Evolutionary conservation across 495 filamentous ascomycete species (phyloP), one percentile per base, ranked within the genome.

Genomic region (Aspergillus leporis): DNA sequence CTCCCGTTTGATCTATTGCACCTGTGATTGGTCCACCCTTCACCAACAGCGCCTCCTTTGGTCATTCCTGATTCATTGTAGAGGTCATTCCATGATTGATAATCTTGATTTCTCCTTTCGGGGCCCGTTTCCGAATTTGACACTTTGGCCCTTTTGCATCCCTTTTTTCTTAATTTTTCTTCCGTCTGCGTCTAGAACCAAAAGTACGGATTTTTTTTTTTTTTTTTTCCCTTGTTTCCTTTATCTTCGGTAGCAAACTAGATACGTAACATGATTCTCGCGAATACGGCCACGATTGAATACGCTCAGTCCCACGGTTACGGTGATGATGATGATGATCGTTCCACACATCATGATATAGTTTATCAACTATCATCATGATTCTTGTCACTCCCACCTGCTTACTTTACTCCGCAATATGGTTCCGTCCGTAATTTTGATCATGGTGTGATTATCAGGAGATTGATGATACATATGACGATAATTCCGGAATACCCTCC

Each of bases 1-100:
- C 43, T n/a, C 43, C 60, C 53, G 58, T 61, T 64, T 61, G 60
- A 66, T 62, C 63, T 62, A 62, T 60, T 43, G 58, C n/a, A 3
- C 28, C 2, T 30, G 30, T 64, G 49, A 64, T 64, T 64, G 61
- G 61, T 1, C 16, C 30, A 14, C 8, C 0, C 7, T 31, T 53
- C 7, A 18, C 32, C 8, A 38, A 25, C 51, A 23, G 19, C 32
- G 51, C 34, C 51, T 40, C 19, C 21, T 10, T 4, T 18, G 43
- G 2, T 7, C 1, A 1, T 47, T 47, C 19, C 43, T 47, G 16
- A 47, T 23, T 47, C 43, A 13, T 23, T 14, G 16, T 40, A 2
- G 16, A 40, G 16, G 36, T 40, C 36, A 40, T 13, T 28, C 36
- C 36, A 21, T 19, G 43, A 47, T 47, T 47, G 43, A 47, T 47